phyloP scores from a whole-genome alignment of 2,329 filamentous ascomycete species.

The Fusarium papillatum region DNA sequence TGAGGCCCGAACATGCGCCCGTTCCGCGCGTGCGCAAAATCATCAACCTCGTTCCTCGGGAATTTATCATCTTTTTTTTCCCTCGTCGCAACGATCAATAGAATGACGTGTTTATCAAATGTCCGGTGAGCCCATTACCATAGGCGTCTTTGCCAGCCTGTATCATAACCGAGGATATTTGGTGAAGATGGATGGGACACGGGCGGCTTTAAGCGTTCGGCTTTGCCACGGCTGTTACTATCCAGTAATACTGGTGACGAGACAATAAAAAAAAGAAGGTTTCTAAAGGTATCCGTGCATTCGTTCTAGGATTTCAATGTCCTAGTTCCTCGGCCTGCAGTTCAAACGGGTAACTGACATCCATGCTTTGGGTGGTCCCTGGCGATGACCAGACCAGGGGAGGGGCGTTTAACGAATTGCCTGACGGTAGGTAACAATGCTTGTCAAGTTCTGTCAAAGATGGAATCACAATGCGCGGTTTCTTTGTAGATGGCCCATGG shows the following conservation, averaged over 20 bases:
- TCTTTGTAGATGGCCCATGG: background rate
- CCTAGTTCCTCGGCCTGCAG: conserved; percentile 26
- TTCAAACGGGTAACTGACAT: conserved; percentile 16
- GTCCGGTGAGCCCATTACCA: conserved; percentile 18
- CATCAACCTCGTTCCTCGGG: conserved; percentile 22
- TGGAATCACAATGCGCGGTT: background rate
- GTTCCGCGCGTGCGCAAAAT: background rate
- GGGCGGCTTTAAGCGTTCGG: conserved; percentile 30
- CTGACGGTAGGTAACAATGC: background rate
- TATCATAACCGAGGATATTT: conserved; percentile 39
- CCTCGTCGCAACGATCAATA: background rate
- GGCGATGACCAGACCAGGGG: conserved; percentile 20
- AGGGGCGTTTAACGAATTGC: background rate
- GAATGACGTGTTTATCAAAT: conserved; percentile 36
- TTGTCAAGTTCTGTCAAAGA: background rate
- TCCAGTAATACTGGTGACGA: background rate
- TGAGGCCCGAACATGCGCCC: background rate
- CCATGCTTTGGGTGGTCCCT: conserved; percentile 30
- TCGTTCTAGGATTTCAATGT: conserved; percentile 38
- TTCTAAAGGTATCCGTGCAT: conserved; percentile 18
- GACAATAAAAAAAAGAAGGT: conserved; percentile 16
- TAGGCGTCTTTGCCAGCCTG: conserved; percentile 3
- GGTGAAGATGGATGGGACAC: conserved; percentile 12
- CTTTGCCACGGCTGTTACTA: conserved; percentile 9
- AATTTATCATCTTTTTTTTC: conserved; percentile 5